Base-by-base conservation (phyloP, 2,329 filamentous ascomycete genomes). In the Talaromyces piceae region DNA sequence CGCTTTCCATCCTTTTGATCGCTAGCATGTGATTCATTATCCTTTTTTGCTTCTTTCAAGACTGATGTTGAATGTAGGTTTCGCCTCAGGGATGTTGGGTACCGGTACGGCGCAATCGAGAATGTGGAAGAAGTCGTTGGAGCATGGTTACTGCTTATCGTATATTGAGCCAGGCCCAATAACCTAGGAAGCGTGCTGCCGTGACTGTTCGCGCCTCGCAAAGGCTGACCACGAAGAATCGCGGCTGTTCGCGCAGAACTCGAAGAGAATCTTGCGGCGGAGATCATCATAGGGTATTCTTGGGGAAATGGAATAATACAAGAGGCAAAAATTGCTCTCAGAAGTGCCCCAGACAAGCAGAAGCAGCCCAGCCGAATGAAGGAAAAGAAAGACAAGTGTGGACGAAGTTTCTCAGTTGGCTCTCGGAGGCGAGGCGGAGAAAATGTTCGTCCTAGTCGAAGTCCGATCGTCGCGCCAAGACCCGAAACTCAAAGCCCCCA, bases 141-240 rank as follows among this genome's bases (percentile, higher is more conserved):
- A 61, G 67, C 54, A 61, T 69, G 56, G 70, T 63, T 57, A 68
- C 73, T 53, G 66, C 69, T 61, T 52, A 63, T 62, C 12, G 61
- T 62, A 49, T 59, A 62, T 45, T 63, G 62, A 41, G 58, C 61
- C 49, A 67, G 67, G 47, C 63, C 63, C 30, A 70, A 56, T 41
- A 67, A 59, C 51, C 62, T 62, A 56, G 65, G 67, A 50, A 61
- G 65, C 41, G 63, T 57, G 52, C 56, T 58, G 46, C 59, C 55
- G 49, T 57, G 60, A 45, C 61, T 53, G 58, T 61, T 59, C 45
- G 60, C 54, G 52, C 62, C 58, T 56, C 62, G 70, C 52, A 67
- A 53, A 47, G 58, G 53, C 49, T 68, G 60, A 48, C 66, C 65
- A 60, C 66, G 64, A 56, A 68, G 54, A 49, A 66, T 63, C 56